A percentile compares a stretch with the other conserved stretches of the same genome.
These are phyloP conservation scores for Lepidium sativum DNA, from an alignment of 345 rosid species.

Conservation along the genomic window DNA sequence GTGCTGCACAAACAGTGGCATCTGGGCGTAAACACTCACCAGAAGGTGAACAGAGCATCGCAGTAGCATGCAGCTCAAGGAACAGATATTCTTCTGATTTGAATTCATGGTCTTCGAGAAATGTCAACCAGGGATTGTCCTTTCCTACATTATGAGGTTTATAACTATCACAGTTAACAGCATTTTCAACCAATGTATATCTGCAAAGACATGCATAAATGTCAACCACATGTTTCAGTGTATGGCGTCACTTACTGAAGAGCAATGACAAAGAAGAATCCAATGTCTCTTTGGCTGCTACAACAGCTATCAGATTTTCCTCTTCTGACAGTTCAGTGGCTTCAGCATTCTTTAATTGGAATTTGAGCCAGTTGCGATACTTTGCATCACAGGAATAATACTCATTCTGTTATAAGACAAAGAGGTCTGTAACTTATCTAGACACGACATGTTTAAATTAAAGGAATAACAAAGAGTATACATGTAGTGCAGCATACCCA, in stretches of 20 bases:
- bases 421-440: neutral
- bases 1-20: conserved; percentile 71
- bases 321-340: conserved; percentile 60
- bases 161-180: conserved; percentile 15
- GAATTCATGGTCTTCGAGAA: conserved; percentile 41
- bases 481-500: conserved; percentile 54
- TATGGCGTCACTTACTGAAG: conserved; percentile 43
- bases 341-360: conserved; percentile 69
- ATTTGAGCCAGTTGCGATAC: conserved; percentile 90
- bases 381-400: conserved; percentile 96
- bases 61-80: conserved; percentile 82
- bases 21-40: conserved; percentile 92
- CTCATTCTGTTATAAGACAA: conserved; percentile 48
- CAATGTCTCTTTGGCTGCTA: conserved; percentile 64
- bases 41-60: conserved; percentile 88
- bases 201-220: neutral
- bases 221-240: neutral
- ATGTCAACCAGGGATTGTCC: conserved; percentile 68
- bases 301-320: conserved; percentile 54
- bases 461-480: conserved; percentile 4
- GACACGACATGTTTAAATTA: neutral
- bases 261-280: conserved; percentile 55
- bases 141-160: conserved; percentile 38
- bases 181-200: neutral
- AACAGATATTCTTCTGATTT: conserved; percentile 48